Evolutionary conservation across 1,139 yeast genomes (phyloP).

Genomic region (Lodderomyces margitis): DNA sequence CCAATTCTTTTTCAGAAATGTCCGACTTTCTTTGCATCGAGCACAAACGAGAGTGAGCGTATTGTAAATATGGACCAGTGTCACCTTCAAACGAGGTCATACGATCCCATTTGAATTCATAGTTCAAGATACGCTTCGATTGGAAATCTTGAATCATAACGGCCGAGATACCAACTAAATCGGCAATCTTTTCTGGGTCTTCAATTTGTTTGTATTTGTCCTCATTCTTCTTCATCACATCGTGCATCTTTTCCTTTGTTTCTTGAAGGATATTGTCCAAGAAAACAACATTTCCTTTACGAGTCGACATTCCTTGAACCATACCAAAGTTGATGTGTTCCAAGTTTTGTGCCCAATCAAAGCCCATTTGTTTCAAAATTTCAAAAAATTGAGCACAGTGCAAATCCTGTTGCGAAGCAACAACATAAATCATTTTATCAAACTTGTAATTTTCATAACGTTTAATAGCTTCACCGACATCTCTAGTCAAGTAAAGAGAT

Average conservation of each 20-base stretch:
- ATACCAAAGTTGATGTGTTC: slow-evolving; percentile 92
- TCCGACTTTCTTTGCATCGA: slow-evolving; percentile 88
- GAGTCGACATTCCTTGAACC: slow-evolving; percentile 98
- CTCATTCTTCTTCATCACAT: slow-evolving; percentile 92
- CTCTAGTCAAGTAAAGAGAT: slow-evolving; percentile 90
- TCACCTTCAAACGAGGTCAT: slow-evolving; percentile 99
- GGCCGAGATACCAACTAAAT: slow-evolving; percentile 93
- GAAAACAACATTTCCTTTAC: slow-evolving; percentile 98
- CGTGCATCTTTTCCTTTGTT: slow-evolving; percentile 94
- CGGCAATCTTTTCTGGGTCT: slow-evolving; percentile 94
- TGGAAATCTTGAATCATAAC: slow-evolving; percentile 99
- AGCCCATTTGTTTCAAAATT: slow-evolving; percentile 88
- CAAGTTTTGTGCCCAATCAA: slow-evolving; percentile 79
- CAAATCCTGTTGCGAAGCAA: slow-evolving; percentile 95
- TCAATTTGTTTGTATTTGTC: slow-evolving; percentile 90
- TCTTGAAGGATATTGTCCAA: slow-evolving; percentile 91
- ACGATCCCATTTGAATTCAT: slow-evolving; percentile 97
- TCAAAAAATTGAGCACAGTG: slow-evolving; percentile 94
- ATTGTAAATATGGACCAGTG: slow-evolving; percentile 98
- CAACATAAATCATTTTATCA: slow-evolving; percentile 94
- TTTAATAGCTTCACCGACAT: slow-evolving; percentile 93
- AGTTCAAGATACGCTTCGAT: slow-evolving; percentile 94
- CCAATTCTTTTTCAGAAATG: slow-evolving; percentile 45
- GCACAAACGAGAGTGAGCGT: slow-evolving; percentile 96
- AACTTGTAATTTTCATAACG: slow-evolving; percentile 83